A percentile compares a stretch with the other conserved stretches of the same genome.
Evolutionary conservation across 1,284 basidiomycete genomes (phyloP).

Genomic region (Mixia osmundae): DNA sequence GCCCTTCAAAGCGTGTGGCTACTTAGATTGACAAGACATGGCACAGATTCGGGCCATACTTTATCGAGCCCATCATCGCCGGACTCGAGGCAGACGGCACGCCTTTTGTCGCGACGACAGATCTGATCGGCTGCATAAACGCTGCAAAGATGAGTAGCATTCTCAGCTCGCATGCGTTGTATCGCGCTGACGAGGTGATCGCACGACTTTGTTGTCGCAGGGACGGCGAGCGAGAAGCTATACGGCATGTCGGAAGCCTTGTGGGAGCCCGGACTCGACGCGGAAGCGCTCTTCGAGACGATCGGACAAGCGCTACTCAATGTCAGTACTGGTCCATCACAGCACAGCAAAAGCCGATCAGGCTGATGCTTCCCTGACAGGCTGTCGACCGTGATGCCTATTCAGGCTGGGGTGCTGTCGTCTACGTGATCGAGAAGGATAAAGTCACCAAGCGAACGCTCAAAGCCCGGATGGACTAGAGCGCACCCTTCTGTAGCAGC

Average conservation of each 20-base stretch:
- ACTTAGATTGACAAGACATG: neutral
- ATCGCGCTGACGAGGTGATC: neutral
- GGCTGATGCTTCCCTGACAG: no score
- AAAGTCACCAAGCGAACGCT: slow-evolving; percentile 31
- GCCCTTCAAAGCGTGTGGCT: neutral
- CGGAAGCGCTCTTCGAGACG: slow-evolving; percentile 96
- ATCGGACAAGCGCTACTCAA: slow-evolving; percentile 90
- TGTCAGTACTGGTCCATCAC: slow-evolving; percentile 3
- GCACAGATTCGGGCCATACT: slow-evolving; percentile 68
- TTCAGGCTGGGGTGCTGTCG: slow-evolving; percentile 89
- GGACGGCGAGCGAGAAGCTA: slow-evolving; percentile 77
- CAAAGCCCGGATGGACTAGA: slow-evolving; percentile 83
- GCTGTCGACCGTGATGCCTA: slow-evolving; percentile 89
- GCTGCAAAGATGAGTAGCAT: slow-evolving; percentile 37
- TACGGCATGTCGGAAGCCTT: slow-evolving; percentile 95
- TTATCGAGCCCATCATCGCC: slow-evolving; percentile 90
- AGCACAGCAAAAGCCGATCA: neutral
- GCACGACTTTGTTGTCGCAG: slow-evolving; percentile 81
- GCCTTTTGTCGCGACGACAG: slow-evolving; percentile 89
- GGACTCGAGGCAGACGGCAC: slow-evolving; percentile 47
- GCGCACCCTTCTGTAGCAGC: no score
- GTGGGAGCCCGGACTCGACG: slow-evolving; percentile 90
- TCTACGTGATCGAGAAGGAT: slow-evolving; percentile 73
- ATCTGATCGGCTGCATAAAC: slow-evolving; percentile 89
- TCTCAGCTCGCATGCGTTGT: neutral